Conservation (phyloP, 768 basidiomycete genomes). For the Suillus paluster region DNA sequence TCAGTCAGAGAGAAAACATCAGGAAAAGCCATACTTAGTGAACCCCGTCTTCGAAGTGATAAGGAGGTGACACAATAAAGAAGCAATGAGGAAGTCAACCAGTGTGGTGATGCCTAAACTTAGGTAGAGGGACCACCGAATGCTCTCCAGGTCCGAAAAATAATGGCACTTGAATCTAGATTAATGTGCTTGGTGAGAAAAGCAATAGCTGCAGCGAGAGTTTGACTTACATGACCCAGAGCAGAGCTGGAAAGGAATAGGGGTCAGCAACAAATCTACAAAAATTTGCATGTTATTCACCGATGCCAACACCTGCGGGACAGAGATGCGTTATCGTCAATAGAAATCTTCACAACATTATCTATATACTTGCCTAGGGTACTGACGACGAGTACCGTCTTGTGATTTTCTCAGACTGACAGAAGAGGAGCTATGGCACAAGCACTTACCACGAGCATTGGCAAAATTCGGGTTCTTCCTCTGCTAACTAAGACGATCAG, state of each 20-base stretch:
- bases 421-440: not conserved
- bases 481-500: not conserved
- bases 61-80: slow-evolving; percentile 2
- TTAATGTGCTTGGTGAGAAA: not conserved
- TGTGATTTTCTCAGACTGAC: not conserved
- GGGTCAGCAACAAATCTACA: not conserved
- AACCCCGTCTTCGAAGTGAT: not conserved
- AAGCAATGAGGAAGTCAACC: slow-evolving; percentile 24
- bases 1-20: not conserved
- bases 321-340: not conserved
- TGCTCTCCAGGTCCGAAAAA: not conserved
- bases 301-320: not conserved
- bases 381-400: not conserved
- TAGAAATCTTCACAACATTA: not conserved
- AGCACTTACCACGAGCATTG: not conserved
- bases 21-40: not conserved
- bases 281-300: not conserved
- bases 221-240: not conserved
- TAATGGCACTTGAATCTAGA: not conserved
- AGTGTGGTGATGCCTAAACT: slow-evolving; percentile 39
- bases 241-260: not conserved
- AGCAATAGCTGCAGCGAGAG: not conserved
- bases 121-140: not conserved
- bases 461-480: not conserved
- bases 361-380: not conserved